Evolutionary conservation across 495 filamentous ascomycete genomes (phyloP), one percentile per base, ranked within the genome.

Genomic region (Cercophora sp.): DNA sequence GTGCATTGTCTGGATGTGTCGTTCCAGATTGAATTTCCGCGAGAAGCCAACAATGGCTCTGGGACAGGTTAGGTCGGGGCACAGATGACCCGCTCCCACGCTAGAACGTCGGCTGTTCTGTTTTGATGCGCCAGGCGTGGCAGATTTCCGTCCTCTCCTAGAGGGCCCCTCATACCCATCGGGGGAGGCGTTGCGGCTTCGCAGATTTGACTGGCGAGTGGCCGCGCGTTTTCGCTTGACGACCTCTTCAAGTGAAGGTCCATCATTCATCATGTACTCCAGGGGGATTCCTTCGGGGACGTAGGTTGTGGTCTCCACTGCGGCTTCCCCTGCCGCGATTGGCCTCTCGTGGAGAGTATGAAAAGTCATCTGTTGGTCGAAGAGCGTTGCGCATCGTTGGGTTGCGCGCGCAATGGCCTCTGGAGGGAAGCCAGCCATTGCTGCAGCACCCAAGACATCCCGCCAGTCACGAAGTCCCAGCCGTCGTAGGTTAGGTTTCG

Each of bases 401-500:
- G 83, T 78, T 1, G 88, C 76, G 41, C 86, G 77, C 35, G 79
- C 75, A 6, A 95, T 71, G 4, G 82, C 85, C 4, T 64, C 61
- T 1, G 76, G 59, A 1, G 84, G 69, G 63, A 87, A 86, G 0
- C 85, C 88, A 1, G 74, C 79, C 52, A 91, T 74, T 0, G 86
- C 77, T 18, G 90, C 90, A 0, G 88, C 69, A 8, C 86, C 86
- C 25, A 94, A 64, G 1, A 93, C 78, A 48, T 91, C 86, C 36
- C 84, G 84, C 90, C 90, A 96, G 65, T 92, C 86, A 2, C 87
- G 80, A 4, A 83, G 67, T 3, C 69, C 52, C 76, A 50, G 79
- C 55, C 32, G 59, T 49, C 10, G 19, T 24, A 63, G 50, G 36
- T 24, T 65, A 5, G 39, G 52, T 19, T 54, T 31, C 10, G 2